Percentiles rank a stretch among this genome's conserved stretches.
These are phyloP conservation scores for Dictyostelium capitatum DNA, from an alignment of 78 protist genomes.

Conservation along the genomic window DNA sequence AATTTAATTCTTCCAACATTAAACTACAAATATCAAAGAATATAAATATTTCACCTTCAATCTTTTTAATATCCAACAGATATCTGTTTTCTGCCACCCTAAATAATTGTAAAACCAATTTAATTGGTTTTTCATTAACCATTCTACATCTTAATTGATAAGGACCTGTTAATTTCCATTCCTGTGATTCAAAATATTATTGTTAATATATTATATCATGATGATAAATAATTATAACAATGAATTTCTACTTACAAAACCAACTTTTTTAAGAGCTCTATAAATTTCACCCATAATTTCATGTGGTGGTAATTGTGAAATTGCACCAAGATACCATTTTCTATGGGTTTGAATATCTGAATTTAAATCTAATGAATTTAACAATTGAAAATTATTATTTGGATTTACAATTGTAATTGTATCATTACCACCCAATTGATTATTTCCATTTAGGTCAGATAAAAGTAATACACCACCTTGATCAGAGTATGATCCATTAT, in stretches of 20 bases:
- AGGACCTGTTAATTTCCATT: slow-evolving; percentile 86
- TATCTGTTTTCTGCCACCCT: slow-evolving; percentile 78
- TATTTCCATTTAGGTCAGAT: background rate
- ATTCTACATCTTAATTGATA: slow-evolving; percentile 84
- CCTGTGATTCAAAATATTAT: slow-evolving; percentile 18
- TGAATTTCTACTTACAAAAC: slow-evolving; percentile 62
- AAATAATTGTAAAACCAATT: slow-evolving; percentile 77
- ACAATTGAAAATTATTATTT: slow-evolving; percentile 28
- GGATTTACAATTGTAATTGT: background rate
- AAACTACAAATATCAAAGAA: slow-evolving; percentile 80
- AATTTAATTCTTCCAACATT: slow-evolving; percentile 58
- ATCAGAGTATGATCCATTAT: background rate
- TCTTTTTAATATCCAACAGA: slow-evolving; percentile 80
- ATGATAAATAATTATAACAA: background rate
- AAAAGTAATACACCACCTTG: background rate
- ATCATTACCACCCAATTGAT: slow-evolving; percentile 7
- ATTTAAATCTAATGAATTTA: slow-evolving; percentile 3
- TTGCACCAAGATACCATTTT: slow-evolving; percentile 81
- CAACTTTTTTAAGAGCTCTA: slow-evolving; percentile 67
- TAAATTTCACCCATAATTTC: slow-evolving; percentile 83
- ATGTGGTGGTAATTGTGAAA: slow-evolving; percentile 74
- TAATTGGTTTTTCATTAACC: slow-evolving; percentile 42
- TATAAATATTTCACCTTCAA: slow-evolving; percentile 80
- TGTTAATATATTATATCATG: background rate
- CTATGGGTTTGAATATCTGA: background rate